phyloP scores from a whole-genome alignment of 345 rosid species.

The Carallia pectinifolia region DNA sequence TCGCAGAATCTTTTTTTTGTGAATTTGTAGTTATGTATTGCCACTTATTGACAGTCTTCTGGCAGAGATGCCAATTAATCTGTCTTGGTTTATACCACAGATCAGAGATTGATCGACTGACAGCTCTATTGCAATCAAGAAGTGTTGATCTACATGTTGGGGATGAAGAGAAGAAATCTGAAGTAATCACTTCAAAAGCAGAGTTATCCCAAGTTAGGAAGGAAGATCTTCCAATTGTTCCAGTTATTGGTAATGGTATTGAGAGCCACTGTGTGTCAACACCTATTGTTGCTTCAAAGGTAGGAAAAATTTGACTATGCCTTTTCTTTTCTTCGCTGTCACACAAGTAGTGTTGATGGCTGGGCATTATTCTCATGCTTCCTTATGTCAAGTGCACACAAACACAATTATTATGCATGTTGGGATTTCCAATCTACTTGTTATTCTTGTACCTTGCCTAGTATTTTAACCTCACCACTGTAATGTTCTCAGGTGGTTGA shows the following conservation, averaged over 20 bases:
- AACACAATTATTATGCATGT: background rate
- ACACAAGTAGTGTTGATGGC: background rate
- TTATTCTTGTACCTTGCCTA: no score
- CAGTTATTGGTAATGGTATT: conserved; percentile 39
- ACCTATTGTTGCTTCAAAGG: conserved; percentile 45
- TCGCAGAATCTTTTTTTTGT: no score
- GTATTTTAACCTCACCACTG: background rate
- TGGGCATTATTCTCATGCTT: background rate
- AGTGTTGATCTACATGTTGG: conserved; percentile 41
- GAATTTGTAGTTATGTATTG: no score
- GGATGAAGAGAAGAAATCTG: conserved; percentile 44
- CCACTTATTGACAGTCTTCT: no score
- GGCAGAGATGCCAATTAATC: background rate
- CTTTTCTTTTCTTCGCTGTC: background rate
- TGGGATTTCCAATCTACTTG: no score
- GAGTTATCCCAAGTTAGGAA: conserved; percentile 29
- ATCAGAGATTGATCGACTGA: conserved; percentile 79
- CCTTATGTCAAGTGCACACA: background rate
- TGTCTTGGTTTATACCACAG: conserved; percentile 38
- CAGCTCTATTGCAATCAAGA: conserved; percentile 64
- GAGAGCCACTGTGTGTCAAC: conserved; percentile 37
- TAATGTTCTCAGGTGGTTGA: conserved; percentile 55
- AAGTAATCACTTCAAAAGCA: conserved; percentile 31
- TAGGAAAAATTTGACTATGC: conserved; percentile 31
- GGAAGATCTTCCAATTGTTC: conserved; percentile 31